These are phyloP conservation scores for Urtica urens DNA, from an alignment of 306 rosid species.

Conservation along the genomic window DNA sequence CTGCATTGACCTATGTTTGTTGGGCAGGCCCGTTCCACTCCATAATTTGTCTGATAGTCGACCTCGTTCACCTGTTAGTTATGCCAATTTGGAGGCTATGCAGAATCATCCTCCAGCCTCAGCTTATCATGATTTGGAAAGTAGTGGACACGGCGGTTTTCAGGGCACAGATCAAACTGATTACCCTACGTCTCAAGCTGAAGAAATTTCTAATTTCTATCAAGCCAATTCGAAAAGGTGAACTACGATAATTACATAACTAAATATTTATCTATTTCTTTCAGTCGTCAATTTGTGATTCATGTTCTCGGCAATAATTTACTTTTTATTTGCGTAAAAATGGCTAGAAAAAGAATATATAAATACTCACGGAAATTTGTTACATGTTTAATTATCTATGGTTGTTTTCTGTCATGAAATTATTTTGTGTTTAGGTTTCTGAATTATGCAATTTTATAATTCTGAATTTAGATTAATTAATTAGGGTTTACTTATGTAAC, in stretches of 20 bases:
- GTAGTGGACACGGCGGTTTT: constrained; percentile 22
- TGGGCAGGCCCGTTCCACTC: constrained; percentile 32
- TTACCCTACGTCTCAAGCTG: constrained; percentile 35
- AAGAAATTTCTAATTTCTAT: constrained; percentile 17
- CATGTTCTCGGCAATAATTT: background rate
- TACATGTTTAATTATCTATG: too few relatives aligned
- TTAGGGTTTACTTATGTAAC: too few relatives aligned
- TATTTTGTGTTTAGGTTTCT: too few relatives aligned
- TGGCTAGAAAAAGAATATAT: too few relatives aligned
- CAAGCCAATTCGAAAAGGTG: constrained; percentile 34
- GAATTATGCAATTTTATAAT: too few relatives aligned
- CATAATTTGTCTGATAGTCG: constrained; percentile 25
- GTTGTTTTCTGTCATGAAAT: too few relatives aligned
- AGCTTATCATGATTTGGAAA: constrained; percentile 22
- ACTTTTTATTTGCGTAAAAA: background rate
- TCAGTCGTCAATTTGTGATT: background rate
- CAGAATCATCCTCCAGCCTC: constrained; percentile 29
- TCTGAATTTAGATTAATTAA: too few relatives aligned
- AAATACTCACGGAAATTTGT: too few relatives aligned
- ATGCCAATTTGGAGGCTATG: constrained; percentile 16
- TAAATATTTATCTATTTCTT: background rate
- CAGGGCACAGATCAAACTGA: constrained; percentile 44
- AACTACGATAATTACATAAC: constrained; percentile 1
- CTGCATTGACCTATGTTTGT: constrained; percentile 12
- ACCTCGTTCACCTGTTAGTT: constrained; percentile 12